These are phyloP conservation scores for Tolypocladium capitatum DNA, from an alignment of 2,329 filamentous ascomycete genomes.

Conservation along the genomic window DNA sequence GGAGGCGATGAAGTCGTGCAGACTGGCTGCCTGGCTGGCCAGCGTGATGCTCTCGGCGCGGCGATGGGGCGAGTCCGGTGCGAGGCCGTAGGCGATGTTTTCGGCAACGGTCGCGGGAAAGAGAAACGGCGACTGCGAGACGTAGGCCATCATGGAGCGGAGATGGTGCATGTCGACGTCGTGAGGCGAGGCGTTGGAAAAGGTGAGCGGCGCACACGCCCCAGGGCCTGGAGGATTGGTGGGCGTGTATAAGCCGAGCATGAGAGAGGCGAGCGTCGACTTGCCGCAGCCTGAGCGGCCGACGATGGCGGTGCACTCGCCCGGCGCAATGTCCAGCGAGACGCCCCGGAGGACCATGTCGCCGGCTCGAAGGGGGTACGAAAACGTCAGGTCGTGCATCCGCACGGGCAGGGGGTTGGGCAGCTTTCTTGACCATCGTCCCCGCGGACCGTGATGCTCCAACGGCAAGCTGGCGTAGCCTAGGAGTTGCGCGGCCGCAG, in stretches of 20 bases:
- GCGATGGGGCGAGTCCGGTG: conserved; percentile 37
- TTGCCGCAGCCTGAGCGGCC: conserved; percentile 85
- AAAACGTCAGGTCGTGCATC: conserved; percentile 47
- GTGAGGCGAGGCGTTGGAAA: conserved; percentile 43
- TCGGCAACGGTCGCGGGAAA: conserved; percentile 66
- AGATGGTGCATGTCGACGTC: conserved; percentile 47
- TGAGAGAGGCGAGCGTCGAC: conserved; percentile 63
- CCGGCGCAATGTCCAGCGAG: conserved; percentile 48
- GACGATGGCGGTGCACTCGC: conserved; percentile 63
- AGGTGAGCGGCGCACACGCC: conserved; percentile 30
- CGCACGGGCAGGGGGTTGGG: conserved; percentile 30
- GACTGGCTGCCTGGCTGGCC: conserved; percentile 46
- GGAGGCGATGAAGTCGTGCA: conserved; percentile 64
- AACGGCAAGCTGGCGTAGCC: conserved; percentile 49
- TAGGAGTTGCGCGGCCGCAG: conserved; percentile 61
- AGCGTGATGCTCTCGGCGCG: conserved; percentile 28
- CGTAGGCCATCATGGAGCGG: conserved; percentile 50
- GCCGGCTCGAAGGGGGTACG: conserved; percentile 49
- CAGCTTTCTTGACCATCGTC: conserved; percentile 25
- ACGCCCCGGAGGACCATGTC: conserved; percentile 46
- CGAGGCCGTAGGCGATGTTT: conserved; percentile 74
- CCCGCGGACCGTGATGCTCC: conserved; percentile 39
- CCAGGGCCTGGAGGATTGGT: background rate
- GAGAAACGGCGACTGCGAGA: conserved; percentile 58
- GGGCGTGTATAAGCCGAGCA: conserved; percentile 57